Evolutionary conservation across 305 asterid genomes (phyloP).

Genomic region (Solanum hybrid): DNA sequence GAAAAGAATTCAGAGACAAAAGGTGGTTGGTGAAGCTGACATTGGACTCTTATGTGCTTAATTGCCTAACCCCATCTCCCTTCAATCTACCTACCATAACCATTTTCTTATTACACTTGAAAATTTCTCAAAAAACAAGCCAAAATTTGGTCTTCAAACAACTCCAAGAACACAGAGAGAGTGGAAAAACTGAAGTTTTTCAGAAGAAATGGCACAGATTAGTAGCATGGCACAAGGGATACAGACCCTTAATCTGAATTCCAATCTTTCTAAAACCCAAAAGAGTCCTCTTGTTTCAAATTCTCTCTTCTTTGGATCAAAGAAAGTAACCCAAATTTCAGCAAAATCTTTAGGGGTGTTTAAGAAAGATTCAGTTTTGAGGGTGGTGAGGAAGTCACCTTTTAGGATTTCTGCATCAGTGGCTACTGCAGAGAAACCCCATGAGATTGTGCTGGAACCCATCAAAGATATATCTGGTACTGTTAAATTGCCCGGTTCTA

Average conservation of each 20-base stretch:
- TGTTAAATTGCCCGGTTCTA: constrained; percentile 92
- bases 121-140: background rate
- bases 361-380: constrained; percentile 39
- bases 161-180: background rate
- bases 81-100: background rate
- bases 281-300: constrained; percentile 24
- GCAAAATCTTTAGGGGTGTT: constrained; percentile 28
- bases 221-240: constrained; percentile 38
- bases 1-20: background rate
- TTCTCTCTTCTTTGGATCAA: constrained; percentile 49
- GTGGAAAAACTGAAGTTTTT: background rate
- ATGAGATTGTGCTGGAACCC: constrained; percentile 85
- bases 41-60: background rate
- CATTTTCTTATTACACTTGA: background rate
- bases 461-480: constrained; percentile 79
- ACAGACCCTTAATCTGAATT: constrained; percentile 33
- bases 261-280: constrained; percentile 23
- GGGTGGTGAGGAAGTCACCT: constrained; percentile 13
- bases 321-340: constrained; percentile 15
- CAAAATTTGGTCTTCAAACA: background rate
- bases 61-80: background rate
- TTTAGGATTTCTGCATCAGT: constrained; percentile 52
- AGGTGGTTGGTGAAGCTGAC: constrained; percentile 6
- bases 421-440: constrained; percentile 68
- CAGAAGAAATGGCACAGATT: constrained; percentile 42